Evolutionary conservation across 2,329 filamentous ascomycete genomes (phyloP).

Genomic region (Metarhizium brunneum): DNA sequence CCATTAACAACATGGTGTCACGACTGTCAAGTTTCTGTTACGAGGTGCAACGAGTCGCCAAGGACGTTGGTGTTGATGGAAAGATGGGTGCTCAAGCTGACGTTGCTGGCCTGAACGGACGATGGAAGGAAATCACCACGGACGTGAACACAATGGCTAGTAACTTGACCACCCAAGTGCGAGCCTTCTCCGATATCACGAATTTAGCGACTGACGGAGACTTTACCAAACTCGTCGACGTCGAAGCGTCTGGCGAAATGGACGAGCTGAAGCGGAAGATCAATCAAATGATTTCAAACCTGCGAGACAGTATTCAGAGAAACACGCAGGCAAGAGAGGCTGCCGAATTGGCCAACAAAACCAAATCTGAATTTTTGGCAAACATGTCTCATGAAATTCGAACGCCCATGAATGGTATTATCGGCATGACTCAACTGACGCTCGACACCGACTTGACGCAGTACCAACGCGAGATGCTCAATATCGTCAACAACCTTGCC

Average conservation of each 20-base stretch:
- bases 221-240: conserved; percentile 92
- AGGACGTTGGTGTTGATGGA: conserved; percentile 93
- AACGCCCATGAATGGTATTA: conserved; percentile 96
- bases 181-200: conserved; percentile 97
- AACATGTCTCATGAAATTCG: conserved; percentile 99
- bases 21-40: conserved; percentile 92
- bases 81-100: conserved; percentile 98
- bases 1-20: conserved; percentile 98
- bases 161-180: conserved; percentile 81
- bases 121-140: conserved; percentile 97
- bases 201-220: conserved; percentile 94
- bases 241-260: conserved; percentile 97
- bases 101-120: conserved; percentile 81
- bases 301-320: conserved; percentile 90
- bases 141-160: conserved; percentile 90
- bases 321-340: conserved; percentile 94
- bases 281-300: conserved; percentile 96
- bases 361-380: conserved; percentile 94
- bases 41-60: conserved; percentile 89
- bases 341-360: conserved; percentile 93
- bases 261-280: conserved; percentile 98
- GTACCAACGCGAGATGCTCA: conserved; percentile 96
- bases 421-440: conserved; percentile 95
- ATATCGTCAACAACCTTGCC: conserved; percentile 92
- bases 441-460: conserved; percentile 90